A percentile compares a stretch with the other conserved stretches of the same genome.
These are phyloP conservation scores for Fomitopsis palustris DNA, from an alignment of 1,284 basidiomycete genomes.

Conservation along the genomic window DNA sequence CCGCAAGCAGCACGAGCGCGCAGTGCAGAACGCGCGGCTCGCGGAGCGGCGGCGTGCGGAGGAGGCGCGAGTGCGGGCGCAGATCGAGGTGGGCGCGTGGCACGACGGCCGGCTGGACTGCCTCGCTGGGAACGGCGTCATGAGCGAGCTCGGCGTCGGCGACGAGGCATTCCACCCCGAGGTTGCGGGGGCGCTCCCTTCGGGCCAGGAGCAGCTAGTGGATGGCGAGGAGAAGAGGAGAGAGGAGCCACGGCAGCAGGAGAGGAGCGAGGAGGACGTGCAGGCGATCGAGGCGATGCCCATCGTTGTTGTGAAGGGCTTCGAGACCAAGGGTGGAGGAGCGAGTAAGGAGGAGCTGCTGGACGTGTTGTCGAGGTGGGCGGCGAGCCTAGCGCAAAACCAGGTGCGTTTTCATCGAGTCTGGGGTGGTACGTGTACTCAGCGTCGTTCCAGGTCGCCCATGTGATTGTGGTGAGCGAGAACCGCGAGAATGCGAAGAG, in stretches of 20 bases:
- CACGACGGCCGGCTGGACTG: conserved; percentile 82
- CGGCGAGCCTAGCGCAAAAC: conserved; percentile 76
- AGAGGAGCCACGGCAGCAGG: conserved; percentile 25
- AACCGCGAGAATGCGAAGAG: conserved; percentile 86
- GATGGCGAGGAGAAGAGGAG: conserved; percentile 19
- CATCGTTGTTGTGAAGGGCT: conserved; percentile 84
- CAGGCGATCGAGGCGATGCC: conserved; percentile 66
- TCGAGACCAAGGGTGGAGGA: conserved; percentile 56
- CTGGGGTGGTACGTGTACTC: background rate
- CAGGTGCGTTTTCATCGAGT: conserved; percentile 44
- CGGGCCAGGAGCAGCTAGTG: conserved; percentile 12
- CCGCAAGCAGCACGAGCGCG: conserved; percentile 40
- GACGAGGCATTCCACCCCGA: conserved; percentile 52
- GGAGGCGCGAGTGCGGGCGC: conserved; percentile 34
- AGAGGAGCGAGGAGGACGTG: conserved; percentile 37
- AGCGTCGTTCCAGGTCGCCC: conserved; percentile 58
- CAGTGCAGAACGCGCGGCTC: conserved; percentile 32
- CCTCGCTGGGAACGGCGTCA: conserved; percentile 78
- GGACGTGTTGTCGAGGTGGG: conserved; percentile 83
- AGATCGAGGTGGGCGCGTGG: conserved; percentile 61
- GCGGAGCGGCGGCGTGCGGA: conserved; percentile 31
- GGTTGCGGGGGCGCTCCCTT: conserved; percentile 14
- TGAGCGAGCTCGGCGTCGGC: conserved; percentile 80
- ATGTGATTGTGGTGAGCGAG: conserved; percentile 90
- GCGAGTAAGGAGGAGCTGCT: conserved; percentile 72